Percentiles rank a stretch among this genome's conserved stretches.
phyloP scores from a whole-genome alignment of 225 moss, liverwort and hornwort species.

The Anthoceros angustus region DNA sequence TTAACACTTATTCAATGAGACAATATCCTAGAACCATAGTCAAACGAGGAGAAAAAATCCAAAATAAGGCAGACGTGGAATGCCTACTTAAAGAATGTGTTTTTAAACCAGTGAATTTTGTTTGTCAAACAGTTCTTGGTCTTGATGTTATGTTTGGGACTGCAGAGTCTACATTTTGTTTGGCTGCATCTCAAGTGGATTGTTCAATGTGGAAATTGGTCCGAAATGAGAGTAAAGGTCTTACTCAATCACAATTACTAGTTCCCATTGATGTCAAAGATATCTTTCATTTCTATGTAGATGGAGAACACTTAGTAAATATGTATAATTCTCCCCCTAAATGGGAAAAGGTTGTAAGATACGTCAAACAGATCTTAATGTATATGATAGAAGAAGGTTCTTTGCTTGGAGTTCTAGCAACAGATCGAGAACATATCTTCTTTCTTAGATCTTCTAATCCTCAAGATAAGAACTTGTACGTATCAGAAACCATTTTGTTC shows the following conservation, averaged over 20 bases:
- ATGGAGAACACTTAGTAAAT: background rate
- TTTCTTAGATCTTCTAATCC: background rate
- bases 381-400: background rate
- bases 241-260: background rate
- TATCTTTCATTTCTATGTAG: background rate
- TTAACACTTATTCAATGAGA: background rate
- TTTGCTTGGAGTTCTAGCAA: background rate
- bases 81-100: background rate
- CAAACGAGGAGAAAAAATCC: background rate
- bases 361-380: background rate
- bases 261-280: background rate
- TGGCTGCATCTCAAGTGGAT: background rate
- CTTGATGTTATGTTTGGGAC: background rate
- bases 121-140: background rate
- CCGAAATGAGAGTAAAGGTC: background rate
- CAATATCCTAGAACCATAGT: background rate
- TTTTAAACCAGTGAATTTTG: background rate
- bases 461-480: background rate
- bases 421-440: background rate
- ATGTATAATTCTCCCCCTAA: background rate
- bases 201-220: constrained; percentile 4
- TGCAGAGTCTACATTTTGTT: background rate
- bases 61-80: background rate
- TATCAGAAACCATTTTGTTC: background rate
- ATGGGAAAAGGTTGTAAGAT: background rate